These are phyloP conservation scores for Podospora fimiseda DNA, from an alignment of 495 filamentous ascomycete genomes.

Conservation along the genomic window DNA sequence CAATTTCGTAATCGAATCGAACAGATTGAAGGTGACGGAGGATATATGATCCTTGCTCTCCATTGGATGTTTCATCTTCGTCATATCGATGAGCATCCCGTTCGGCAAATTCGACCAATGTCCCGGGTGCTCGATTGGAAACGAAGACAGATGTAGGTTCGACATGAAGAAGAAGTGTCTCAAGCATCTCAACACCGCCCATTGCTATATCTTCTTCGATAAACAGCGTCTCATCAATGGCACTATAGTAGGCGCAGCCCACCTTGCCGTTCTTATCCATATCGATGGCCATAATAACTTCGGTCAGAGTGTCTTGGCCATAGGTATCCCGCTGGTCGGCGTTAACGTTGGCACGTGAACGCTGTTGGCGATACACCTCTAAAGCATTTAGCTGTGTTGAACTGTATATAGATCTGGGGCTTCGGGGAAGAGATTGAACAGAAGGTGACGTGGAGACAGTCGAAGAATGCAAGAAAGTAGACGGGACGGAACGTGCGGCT, in stretches of 20 bases:
- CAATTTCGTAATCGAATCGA: constrained; percentile 72
- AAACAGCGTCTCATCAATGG: constrained; percentile 65
- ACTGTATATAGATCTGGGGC: not conserved
- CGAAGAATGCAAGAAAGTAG: too few species aligned
- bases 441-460: too few species aligned
- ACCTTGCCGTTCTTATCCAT: constrained; percentile 63
- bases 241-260: constrained; percentile 83
- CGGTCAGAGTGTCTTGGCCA: constrained; percentile 53
- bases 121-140: constrained; percentile 62
- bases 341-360: not conserved
- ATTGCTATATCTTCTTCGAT: constrained; percentile 75
- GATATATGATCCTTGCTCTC: constrained; percentile 51
- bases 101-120: constrained; percentile 42
- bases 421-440: not conserved
- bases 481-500: too few species aligned
- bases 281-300: constrained; percentile 82
- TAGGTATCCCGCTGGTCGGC: not conserved
- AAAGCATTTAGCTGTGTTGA: too few species aligned
- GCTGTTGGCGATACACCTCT: not conserved
- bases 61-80: constrained; percentile 19
- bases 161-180: constrained; percentile 68
- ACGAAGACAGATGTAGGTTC: constrained; percentile 76
- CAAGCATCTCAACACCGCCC: constrained; percentile 62
- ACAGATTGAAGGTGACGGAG: constrained; percentile 64
- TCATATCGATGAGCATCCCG: constrained; percentile 34